Evolutionary conservation across 78 protist species (phyloP).

Genomic region (Protostelium mycophagum): DNA sequence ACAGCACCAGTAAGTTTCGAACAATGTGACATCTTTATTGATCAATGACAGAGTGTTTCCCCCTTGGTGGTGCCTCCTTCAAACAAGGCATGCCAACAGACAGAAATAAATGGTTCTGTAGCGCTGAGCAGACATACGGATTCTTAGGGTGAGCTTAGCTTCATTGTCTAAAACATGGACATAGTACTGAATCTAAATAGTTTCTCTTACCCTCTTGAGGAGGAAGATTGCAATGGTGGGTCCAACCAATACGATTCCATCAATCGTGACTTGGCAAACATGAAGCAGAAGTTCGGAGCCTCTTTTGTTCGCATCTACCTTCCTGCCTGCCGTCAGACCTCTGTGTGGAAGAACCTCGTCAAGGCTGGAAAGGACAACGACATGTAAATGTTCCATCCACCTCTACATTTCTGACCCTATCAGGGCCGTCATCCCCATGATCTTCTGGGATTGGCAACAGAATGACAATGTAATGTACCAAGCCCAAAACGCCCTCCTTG

Average conservation of each 20-base stretch:
- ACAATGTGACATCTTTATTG: neutral
- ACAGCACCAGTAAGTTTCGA: neutral
- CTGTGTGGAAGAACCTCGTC: neutral
- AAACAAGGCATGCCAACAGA: neutral
- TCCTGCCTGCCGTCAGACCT: neutral
- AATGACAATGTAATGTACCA: neutral
- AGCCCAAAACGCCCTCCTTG: neutral
- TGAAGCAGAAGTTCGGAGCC: neutral
- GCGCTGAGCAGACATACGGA: neutral
- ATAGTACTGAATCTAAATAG: neutral
- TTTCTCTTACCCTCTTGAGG: neutral
- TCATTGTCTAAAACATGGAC: neutral
- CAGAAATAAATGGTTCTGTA: neutral
- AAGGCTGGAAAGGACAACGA: neutral
- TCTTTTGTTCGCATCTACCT: neutral
- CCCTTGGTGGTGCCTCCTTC: neutral
- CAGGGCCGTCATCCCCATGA: neutral
- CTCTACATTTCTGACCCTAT: neutral
- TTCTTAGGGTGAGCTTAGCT: neutral
- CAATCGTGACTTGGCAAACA: neutral
- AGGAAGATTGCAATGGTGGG: neutral
- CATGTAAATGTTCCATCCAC: neutral
- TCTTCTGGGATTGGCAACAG: neutral
- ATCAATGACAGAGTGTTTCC: neutral
- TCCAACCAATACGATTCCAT: neutral